These are phyloP conservation scores for Xylariaceae sp. DNA, from an alignment of 2,329 filamentous ascomycete genomes.

Conservation along the genomic window DNA sequence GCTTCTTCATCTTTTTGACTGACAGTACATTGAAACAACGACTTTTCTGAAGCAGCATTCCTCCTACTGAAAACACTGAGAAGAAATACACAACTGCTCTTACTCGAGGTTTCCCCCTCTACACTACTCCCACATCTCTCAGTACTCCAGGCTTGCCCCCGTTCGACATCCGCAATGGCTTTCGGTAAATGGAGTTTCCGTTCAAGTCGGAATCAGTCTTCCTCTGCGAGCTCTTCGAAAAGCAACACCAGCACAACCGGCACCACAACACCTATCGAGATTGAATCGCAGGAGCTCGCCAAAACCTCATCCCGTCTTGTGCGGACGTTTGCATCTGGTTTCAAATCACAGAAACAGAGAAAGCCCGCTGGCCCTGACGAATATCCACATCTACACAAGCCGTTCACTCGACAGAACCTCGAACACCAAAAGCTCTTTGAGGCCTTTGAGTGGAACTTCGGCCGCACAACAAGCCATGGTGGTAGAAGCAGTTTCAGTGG, in stretches of 20 bases:
- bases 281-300: conserved; percentile 10
- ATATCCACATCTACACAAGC: conserved; percentile 23
- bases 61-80: background rate
- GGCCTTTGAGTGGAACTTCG: conserved; percentile 26
- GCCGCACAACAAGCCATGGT: conserved; percentile 17
- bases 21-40: background rate
- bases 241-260: conserved; percentile 15
- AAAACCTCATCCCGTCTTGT: conserved; percentile 18
- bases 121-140: background rate
- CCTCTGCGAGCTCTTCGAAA: conserved; percentile 15
- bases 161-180: conserved; percentile 12
- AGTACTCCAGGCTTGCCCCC: background rate
- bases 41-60: background rate
- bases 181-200: conserved; percentile 19
- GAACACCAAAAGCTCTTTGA: conserved; percentile 29
- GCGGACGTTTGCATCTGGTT: conserved; percentile 16
- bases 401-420: conserved; percentile 28
- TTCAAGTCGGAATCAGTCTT: conserved; percentile 16
- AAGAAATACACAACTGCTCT: background rate
- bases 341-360: conserved; percentile 14
- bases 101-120: background rate
- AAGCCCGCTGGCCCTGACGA: conserved; percentile 15
- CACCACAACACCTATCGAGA: conserved; percentile 17
- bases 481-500: conserved; percentile 20
- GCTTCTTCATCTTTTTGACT: background rate